These are phyloP conservation scores for Sclerotinia minor DNA, from an alignment of 2,329 filamentous ascomycete species.

Conservation along the genomic window DNA sequence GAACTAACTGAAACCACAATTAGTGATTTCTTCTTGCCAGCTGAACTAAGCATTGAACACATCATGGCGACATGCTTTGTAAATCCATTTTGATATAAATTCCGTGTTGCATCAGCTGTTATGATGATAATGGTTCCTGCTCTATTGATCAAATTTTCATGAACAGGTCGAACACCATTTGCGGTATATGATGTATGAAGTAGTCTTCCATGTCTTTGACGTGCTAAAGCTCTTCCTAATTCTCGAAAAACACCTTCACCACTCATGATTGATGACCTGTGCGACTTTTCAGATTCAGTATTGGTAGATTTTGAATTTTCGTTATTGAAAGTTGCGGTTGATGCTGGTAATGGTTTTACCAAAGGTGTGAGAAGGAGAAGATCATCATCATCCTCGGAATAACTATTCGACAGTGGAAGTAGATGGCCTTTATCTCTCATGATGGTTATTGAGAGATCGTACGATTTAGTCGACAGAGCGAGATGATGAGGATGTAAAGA, in stretches of 20 bases:
- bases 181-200: constrained; percentile 94
- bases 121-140: constrained; percentile 87
- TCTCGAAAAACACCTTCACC: constrained; percentile 92
- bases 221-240: constrained; percentile 81
- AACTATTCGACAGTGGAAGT: constrained; percentile 79
- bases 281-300: constrained; percentile 53
- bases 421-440: constrained; percentile 85
- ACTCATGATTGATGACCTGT: constrained; percentile 71
- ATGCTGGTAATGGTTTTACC: constrained; percentile 89
- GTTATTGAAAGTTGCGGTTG: constrained; percentile 66
- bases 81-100: constrained; percentile 90
- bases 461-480: constrained; percentile 77
- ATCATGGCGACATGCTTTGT: constrained; percentile 97
- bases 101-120: constrained; percentile 90
- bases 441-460: constrained; percentile 90
- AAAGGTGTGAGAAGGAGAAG: constrained; percentile 85
- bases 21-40: constrained; percentile 81
- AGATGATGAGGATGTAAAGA: constrained; percentile 81
- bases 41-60: constrained; percentile 76
- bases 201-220: constrained; percentile 81
- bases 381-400: constrained; percentile 88
- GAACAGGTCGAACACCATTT: constrained; percentile 86
- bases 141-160: constrained; percentile 87
- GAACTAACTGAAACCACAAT: constrained; percentile 93
- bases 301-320: constrained; percentile 51